phyloP scores from a whole-genome alignment of 2,329 filamentous ascomycete species.

The Cadophora gregata region DNA sequence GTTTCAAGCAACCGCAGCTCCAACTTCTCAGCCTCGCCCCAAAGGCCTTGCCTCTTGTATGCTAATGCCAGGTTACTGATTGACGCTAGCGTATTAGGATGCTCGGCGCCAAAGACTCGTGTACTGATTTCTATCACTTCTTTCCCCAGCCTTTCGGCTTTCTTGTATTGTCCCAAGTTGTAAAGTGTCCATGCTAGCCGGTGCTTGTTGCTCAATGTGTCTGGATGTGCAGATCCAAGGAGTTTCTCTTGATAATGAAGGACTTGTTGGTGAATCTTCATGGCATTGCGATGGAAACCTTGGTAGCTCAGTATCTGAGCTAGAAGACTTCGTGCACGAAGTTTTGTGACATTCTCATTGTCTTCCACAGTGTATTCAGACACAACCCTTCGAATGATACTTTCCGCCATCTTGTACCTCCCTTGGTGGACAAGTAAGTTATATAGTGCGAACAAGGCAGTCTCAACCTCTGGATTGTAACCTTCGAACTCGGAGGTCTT shows the following conservation, averaged over 20 bases:
- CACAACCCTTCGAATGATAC: not conserved
- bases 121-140: constrained; percentile 8
- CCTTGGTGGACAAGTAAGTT: not conserved
- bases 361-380: not conserved
- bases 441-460: not conserved
- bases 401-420: not conserved
- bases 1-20: constrained; percentile 11
- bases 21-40: constrained; percentile 16
- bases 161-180: not conserved
- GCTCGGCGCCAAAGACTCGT: constrained; percentile 6
- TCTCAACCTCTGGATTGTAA: not conserved
- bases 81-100: not conserved
- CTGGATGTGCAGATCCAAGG: not conserved
- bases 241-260: not conserved
- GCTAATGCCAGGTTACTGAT: constrained; percentile 7
- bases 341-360: not conserved
- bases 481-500: not conserved
- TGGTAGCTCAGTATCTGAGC: not conserved
- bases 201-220: constrained; percentile 5
- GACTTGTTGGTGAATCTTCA: not conserved
- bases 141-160: constrained; percentile 11
- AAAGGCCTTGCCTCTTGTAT: constrained; percentile 3
- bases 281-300: not conserved
- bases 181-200: constrained; percentile 2
- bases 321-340: not conserved